Conservation (phyloP, 2,329 filamentous ascomycete genomes). For the Cladosporium sp. region DNA sequence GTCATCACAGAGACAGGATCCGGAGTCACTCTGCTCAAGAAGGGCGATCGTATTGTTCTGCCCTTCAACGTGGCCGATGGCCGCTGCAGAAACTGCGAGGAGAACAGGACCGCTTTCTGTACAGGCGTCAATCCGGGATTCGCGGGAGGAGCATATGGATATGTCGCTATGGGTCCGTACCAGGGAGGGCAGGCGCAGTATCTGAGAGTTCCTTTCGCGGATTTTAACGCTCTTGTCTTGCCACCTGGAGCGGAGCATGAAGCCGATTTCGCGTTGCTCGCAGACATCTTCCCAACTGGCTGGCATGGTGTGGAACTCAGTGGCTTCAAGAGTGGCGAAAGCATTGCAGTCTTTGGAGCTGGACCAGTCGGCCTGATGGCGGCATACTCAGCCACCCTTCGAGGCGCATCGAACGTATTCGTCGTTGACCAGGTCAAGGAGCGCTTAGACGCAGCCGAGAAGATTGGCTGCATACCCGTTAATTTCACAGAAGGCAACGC, state of each 20-base stretch:
- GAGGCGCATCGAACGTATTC: constrained; percentile 58
- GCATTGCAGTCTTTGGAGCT: constrained; percentile 57
- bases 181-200: constrained; percentile 60
- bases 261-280: constrained; percentile 53
- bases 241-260: constrained; percentile 59
- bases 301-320: constrained; percentile 57
- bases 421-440: constrained; percentile 61
- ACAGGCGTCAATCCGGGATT: constrained; percentile 58
- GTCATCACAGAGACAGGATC: constrained; percentile 52
- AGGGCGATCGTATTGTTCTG: constrained; percentile 61
- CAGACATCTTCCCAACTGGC: constrained; percentile 49
- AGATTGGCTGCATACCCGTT: constrained; percentile 59
- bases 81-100: constrained; percentile 60
- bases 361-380: constrained; percentile 64
- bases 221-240: constrained; percentile 62
- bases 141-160: constrained; percentile 57
- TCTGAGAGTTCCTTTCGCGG: constrained; percentile 61
- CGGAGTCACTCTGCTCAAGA: constrained; percentile 58
- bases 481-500: constrained; percentile 58
- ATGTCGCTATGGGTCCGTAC: constrained; percentile 49
- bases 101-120: constrained; percentile 62
- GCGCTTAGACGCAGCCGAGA: constrained; percentile 54
- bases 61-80: constrained; percentile 64
- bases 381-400: constrained; percentile 58
- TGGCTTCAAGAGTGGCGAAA: constrained; percentile 58